These are phyloP conservation scores for Epichloe bromicola DNA, from an alignment of 2,329 filamentous ascomycete genomes.

Conservation along the genomic window DNA sequence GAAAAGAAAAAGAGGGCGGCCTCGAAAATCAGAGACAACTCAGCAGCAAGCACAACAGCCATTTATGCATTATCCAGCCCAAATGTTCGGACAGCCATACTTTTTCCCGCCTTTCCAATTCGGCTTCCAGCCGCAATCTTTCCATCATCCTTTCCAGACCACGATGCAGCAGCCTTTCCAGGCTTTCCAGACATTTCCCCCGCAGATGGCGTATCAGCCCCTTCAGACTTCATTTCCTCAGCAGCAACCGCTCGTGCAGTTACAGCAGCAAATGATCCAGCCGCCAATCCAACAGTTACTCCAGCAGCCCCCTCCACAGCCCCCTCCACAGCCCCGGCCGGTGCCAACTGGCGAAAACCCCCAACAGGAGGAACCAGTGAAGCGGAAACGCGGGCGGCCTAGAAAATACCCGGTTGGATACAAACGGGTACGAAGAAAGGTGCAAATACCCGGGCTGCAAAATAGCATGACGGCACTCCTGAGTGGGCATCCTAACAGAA, in stretches of 20 bases:
- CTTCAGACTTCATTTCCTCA: slow-evolving; percentile 1
- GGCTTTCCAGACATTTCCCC: neutral
- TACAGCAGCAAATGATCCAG: neutral
- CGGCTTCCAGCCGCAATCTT: slow-evolving; percentile 3
- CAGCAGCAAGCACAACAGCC: neutral
- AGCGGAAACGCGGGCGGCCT: slow-evolving; percentile 13
- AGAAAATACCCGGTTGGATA: slow-evolving; percentile 7
- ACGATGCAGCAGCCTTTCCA: slow-evolving; percentile 5
- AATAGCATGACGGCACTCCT: slow-evolving; percentile 6
- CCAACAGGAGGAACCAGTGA: slow-evolving; percentile 4
- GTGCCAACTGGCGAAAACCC: neutral
- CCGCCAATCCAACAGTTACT: slow-evolving; percentile 3
- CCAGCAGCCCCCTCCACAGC: slow-evolving; percentile 1
- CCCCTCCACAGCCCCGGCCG: neutral
- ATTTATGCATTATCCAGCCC: neutral
- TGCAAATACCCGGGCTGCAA: slow-evolving; percentile 1
- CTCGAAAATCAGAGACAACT: slow-evolving; percentile 3
- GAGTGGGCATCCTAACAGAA: slow-evolving; percentile 1
- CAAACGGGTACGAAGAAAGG: slow-evolving; percentile 3
- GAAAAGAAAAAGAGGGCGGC: slow-evolving; percentile 5
- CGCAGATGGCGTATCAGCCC: slow-evolving; percentile 1
- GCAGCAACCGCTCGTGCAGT: slow-evolving; percentile 2
- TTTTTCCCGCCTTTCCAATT: slow-evolving; percentile 2
- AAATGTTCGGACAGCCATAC: slow-evolving; percentile 3
- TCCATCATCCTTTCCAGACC: slow-evolving; percentile 4